Evolutionary conservation across 805 yeast species (phyloP), one percentile per base, ranked within the genome.

Genomic region (Wickerhamomyces sydowiorum): DNA sequence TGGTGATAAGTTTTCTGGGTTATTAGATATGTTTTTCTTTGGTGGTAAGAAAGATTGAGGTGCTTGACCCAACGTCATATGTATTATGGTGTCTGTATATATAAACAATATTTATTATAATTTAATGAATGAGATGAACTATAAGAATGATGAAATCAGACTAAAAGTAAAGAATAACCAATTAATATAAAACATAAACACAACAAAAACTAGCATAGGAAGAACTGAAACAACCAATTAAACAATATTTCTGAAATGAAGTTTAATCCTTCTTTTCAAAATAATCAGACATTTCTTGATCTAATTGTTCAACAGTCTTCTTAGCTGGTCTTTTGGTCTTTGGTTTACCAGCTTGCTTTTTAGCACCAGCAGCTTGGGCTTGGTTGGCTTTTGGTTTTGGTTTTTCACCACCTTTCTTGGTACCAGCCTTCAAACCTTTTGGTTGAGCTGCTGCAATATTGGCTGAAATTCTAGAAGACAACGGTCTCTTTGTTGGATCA

Each of bases 241-340:
- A 28, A 28, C 9, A 25, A 25, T 12, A 5, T 9, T 25, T n/a
- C 6, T 28, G 32, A 29, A 34, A 36, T n/a, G 14, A 30, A 29
- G 20, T 19, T 46, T 57, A 59, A 41, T 66, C 66, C 49, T 67
- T 66, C 50, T 67, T 70, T 48, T 79, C 80, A 56, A 91, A 90
- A 70, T 91, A 91, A 62, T 90, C 98, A 49, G 89, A 85, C 99
- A 93, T 91, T 71, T 91, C 98, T 62, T 90, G 96, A 68, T 93
- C 99, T 61, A 91, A 79, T 68, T 93, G 91, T 64, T 86, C 98
- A 50, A 86, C 73, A 40, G 96, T 80, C 76, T 89, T 89, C 68
- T 75, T 73, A 46, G 71, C 73, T 45, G 74, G 71, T 52, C 61
- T 65, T 51, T 60, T 67, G 53, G 56, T 52, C 52, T 56, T 67